Percentiles rank a stretch among this genome's conserved stretches.
These are phyloP conservation scores for Trapa bicornis DNA, from an alignment of 345 rosid species.

Conservation along the genomic window DNA sequence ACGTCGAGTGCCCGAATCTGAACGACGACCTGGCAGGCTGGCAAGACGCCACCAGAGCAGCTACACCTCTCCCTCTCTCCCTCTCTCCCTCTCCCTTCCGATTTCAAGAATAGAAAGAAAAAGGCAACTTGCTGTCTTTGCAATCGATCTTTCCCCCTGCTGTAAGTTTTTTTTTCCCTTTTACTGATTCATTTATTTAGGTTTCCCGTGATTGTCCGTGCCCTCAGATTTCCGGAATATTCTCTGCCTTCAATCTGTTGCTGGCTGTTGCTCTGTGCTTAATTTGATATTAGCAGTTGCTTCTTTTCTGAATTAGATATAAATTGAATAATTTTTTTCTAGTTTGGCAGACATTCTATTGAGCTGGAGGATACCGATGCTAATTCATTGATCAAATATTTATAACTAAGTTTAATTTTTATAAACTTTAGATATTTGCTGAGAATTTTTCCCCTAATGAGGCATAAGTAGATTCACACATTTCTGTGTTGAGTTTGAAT, in stretches of 20 bases:
- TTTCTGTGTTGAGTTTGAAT: neutral
- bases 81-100: neutral
- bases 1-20: no score
- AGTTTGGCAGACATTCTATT: neutral
- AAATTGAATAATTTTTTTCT: neutral
- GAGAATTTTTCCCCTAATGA: neutral
- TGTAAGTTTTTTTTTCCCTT: no score
- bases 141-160: neutral
- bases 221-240: neutral
- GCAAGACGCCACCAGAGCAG: constrained; percentile 5
- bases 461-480: neutral
- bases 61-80: neutral
- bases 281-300: neutral
- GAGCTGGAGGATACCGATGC: no score
- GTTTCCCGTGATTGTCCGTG: neutral
- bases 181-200: no score
- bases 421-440: neutral
- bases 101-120: no score
- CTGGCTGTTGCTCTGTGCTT: neutral
- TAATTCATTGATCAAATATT: no score
- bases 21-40: no score
- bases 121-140: neutral
- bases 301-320: neutral
- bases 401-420: neutral
- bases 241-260: neutral